phyloP scores from a whole-genome alignment of 169 alveolate genomes.

The Babesia ovata region DNA sequence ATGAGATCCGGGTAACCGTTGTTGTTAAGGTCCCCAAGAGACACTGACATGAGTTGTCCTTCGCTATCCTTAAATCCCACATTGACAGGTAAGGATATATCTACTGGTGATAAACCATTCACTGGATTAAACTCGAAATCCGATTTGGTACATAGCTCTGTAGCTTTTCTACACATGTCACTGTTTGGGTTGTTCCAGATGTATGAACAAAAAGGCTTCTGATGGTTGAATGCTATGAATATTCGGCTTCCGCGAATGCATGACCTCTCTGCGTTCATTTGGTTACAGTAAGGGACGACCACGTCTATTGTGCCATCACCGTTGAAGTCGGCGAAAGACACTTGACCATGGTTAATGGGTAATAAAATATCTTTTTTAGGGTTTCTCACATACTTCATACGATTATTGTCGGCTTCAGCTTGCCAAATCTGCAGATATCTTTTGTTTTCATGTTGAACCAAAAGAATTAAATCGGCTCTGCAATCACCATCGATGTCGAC shows the following conservation, averaged over 20 bases:
- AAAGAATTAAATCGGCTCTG: conserved; percentile 82
- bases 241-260: conserved; percentile 57
- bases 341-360: conserved; percentile 73
- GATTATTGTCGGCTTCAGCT: conserved; percentile 42
- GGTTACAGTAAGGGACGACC: conserved; percentile 75
- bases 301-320: conserved; percentile 84
- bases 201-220: conserved; percentile 74
- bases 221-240: conserved; percentile 69
- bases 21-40: conserved; percentile 73
- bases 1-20: conserved; percentile 75
- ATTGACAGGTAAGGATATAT: conserved; percentile 6
- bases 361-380: conserved; percentile 25
- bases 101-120: not conserved
- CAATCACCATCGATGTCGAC: conserved; percentile 87
- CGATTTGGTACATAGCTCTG: conserved; percentile 74
- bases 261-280: conserved; percentile 31
- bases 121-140: conserved; percentile 63
- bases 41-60: conserved; percentile 4
- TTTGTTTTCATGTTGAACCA: conserved; percentile 57
- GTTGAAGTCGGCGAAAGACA: conserved; percentile 78
- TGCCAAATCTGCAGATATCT: conserved; percentile 68
- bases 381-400: conserved; percentile 44
- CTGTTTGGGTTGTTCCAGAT: conserved; percentile 70
- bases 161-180: conserved; percentile 76
- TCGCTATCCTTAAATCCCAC: conserved; percentile 2